These are phyloP conservation scores for Populus hybrid DNA, from an alignment of 441 rosid species.

Conservation along the genomic window DNA sequence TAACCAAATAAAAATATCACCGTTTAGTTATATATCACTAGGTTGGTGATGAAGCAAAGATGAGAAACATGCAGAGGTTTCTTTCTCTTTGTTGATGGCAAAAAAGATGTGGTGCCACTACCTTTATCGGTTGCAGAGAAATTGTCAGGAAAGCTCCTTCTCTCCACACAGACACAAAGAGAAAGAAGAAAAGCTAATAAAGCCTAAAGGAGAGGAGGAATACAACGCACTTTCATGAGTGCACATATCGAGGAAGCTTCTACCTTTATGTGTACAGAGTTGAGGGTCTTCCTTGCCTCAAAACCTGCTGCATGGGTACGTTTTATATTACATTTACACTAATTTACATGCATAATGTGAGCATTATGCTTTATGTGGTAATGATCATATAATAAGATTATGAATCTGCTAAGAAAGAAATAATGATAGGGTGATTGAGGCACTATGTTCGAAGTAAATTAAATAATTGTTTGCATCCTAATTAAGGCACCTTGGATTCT, in stretches of 20 bases:
- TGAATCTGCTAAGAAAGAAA: neutral
- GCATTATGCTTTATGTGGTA: neutral
- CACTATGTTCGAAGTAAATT: neutral
- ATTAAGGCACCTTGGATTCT: slow-evolving; percentile 44
- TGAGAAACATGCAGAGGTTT: slow-evolving; percentile 17
- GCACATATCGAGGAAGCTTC: slow-evolving; percentile 84
- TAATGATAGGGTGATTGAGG: neutral
- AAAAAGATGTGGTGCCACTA: slow-evolving; percentile 23
- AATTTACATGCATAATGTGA: neutral
- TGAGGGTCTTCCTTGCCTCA: neutral
- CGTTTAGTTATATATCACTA: neutral
- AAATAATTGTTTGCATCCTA: slow-evolving; percentile 11
- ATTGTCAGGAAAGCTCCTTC: slow-evolving; percentile 51
- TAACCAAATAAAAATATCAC: neutral
- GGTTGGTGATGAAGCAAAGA: neutral
- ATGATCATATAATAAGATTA: neutral
- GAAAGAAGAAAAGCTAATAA: slow-evolving; percentile 39
- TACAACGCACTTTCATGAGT: slow-evolving; percentile 54
- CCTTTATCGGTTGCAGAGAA: slow-evolving; percentile 57
- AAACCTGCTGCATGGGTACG: neutral
- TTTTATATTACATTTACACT: neutral
- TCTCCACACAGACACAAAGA: slow-evolving; percentile 29
- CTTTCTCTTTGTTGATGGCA: slow-evolving; percentile 1
- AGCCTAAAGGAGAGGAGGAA: slow-evolving; percentile 46
- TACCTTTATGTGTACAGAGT: slow-evolving; percentile 33